Evolutionary conservation across 2,329 filamentous ascomycete genomes (phyloP).

Genomic region (Colletotrichum plurivorum): DNA sequence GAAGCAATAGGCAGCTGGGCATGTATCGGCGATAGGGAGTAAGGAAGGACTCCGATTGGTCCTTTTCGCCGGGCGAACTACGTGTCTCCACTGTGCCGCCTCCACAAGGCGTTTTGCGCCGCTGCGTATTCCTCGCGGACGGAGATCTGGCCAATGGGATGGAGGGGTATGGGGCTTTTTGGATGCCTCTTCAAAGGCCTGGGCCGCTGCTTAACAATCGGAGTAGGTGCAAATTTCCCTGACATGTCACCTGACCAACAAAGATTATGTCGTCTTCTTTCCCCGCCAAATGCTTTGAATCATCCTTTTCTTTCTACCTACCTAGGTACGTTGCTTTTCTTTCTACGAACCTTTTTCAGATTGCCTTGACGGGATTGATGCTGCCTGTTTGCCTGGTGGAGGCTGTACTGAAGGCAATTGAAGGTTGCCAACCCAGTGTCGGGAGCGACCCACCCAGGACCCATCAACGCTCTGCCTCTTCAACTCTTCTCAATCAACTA

Average conservation of each 20-base stretch:
- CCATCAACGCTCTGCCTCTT: too few relatives aligned
- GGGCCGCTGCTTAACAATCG: too few relatives aligned
- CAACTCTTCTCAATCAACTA: too few relatives aligned
- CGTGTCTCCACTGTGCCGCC: background rate
- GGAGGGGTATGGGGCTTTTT: background rate
- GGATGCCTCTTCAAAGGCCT: background rate
- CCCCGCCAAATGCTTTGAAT: too few relatives aligned
- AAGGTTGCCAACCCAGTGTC: background rate
- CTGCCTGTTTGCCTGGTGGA: background rate
- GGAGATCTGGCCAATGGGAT: background rate
- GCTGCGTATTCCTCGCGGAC: slow-evolving; percentile 27
- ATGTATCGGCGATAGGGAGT: background rate
- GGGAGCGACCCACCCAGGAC: background rate
- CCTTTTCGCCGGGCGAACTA: background rate
- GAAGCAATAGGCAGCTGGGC: background rate
- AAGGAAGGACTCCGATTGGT: background rate
- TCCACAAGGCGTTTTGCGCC: slow-evolving; percentile 22
- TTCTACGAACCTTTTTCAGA: too few relatives aligned
- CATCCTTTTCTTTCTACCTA: too few relatives aligned
- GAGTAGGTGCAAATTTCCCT: too few relatives aligned
- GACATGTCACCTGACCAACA: too few relatives aligned
- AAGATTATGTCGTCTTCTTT: too few relatives aligned
- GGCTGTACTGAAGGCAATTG: background rate
- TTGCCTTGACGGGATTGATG: background rate
- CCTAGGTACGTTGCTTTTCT: too few relatives aligned